phyloP scores from a whole-genome alignment of 257 asterid genomes.

The Solanum chmielewskii region DNA sequence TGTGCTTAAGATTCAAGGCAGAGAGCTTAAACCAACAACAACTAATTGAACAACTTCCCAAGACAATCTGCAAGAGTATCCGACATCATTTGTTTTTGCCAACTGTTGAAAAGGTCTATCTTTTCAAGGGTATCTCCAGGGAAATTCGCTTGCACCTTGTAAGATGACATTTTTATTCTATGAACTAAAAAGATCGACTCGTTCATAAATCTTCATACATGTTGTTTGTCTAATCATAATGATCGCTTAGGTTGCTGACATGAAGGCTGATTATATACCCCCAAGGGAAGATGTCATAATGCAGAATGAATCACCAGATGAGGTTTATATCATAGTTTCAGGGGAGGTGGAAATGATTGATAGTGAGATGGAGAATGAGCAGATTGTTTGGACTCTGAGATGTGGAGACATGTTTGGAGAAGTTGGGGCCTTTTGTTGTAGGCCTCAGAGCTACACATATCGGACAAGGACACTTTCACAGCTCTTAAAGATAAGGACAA shows the following conservation, averaged over 20 bases:
- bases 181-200: neutral
- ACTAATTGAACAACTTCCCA: constrained; percentile 76
- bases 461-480: constrained; percentile 82
- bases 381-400: constrained; percentile 33
- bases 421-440: constrained; percentile 68
- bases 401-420: constrained; percentile 79
- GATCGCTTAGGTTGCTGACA: constrained; percentile 54
- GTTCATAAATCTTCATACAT: neutral
- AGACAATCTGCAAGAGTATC: constrained; percentile 61
- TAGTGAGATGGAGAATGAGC: constrained; percentile 48
- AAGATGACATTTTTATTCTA: neutral
- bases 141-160: constrained; percentile 60
- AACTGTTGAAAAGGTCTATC: constrained; percentile 54
- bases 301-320: constrained; percentile 75
- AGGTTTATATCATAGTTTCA: constrained; percentile 72
- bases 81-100: constrained; percentile 74
- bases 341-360: constrained; percentile 88
- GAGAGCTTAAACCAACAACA: constrained; percentile 86
- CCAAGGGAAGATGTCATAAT: constrained; percentile 86
- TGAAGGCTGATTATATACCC: constrained; percentile 83
- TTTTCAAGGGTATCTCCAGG: constrained; percentile 63
- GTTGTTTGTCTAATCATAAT: neutral
- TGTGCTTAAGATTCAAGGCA: constrained; percentile 82
- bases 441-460: constrained; percentile 64
- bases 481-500: constrained; percentile 62